Percentiles rank a stretch among this genome's conserved stretches.
These are phyloP conservation scores for Fusarium sp. DNA, from an alignment of 2,329 filamentous ascomycete genomes.

Conservation along the genomic window DNA sequence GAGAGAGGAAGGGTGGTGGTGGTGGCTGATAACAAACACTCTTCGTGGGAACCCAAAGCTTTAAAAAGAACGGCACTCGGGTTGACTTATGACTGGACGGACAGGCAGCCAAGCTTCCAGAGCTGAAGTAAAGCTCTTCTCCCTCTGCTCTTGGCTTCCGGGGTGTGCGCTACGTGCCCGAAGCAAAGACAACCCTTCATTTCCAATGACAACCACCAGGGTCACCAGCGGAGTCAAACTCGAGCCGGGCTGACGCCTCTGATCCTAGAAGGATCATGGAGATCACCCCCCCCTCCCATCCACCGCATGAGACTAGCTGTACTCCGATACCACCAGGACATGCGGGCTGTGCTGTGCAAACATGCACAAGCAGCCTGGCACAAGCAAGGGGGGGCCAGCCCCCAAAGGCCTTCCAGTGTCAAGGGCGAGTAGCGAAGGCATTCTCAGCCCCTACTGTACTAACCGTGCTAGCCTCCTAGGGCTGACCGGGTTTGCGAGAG, in stretches of 20 bases:
- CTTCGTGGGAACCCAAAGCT: constrained; percentile 16
- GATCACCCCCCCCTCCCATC: constrained; percentile 3
- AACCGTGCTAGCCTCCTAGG: constrained; percentile 41
- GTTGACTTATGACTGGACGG: constrained; percentile 9
- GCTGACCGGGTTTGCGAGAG: constrained; percentile 37
- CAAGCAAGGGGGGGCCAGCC: neutral
- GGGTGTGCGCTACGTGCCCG: neutral
- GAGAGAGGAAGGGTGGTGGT: neutral
- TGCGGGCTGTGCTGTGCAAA: constrained; percentile 32
- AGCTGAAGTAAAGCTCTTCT: constrained; percentile 15
- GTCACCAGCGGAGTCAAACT: constrained; percentile 32
- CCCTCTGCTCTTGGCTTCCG: constrained; percentile 1
- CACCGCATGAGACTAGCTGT: constrained; percentile 9
- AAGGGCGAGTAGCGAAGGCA: constrained; percentile 4
- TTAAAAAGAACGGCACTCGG: constrained; percentile 19
- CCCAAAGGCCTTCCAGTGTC: neutral
- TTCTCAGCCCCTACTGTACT: constrained; percentile 18
- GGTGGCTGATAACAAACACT: constrained; percentile 2
- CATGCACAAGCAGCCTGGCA: constrained; percentile 19
- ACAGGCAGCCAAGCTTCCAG: neutral
- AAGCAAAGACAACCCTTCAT: constrained; percentile 35
- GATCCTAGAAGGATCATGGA: neutral
- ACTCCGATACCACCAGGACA: neutral
- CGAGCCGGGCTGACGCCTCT: constrained; percentile 26
- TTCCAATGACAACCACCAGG: constrained; percentile 35